Evolutionary conservation across 2,329 filamentous ascomycete species (phyloP).

Genomic region (Aspergillus glaucus): DNA sequence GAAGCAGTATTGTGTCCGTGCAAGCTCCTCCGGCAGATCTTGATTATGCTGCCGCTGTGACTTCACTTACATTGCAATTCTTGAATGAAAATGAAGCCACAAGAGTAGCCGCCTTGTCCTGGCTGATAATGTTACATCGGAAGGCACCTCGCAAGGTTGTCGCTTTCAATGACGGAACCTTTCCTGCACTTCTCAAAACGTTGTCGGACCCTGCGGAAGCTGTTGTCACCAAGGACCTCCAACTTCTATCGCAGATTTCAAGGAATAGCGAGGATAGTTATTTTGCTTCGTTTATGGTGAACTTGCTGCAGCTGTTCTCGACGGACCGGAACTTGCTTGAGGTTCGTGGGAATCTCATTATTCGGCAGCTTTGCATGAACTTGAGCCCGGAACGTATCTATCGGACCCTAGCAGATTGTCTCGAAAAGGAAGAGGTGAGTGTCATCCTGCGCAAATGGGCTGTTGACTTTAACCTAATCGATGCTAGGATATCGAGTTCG

Average conservation of each 20-base stretch:
- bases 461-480: conserved; percentile 5
- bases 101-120: conserved; percentile 83
- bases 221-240: conserved; percentile 89
- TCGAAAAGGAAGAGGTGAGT: conserved; percentile 78
- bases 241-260: conserved; percentile 91
- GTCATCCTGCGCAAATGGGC: not conserved
- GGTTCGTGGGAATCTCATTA: conserved; percentile 90
- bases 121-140: conserved; percentile 95
- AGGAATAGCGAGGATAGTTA: conserved; percentile 95
- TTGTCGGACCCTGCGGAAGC: conserved; percentile 91
- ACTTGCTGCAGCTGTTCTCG: conserved; percentile 87
- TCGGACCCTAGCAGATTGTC: conserved; percentile 87
- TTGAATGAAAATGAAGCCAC: conserved; percentile 96
- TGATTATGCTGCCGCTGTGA: conserved; percentile 94
- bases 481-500: conserved; percentile 80
- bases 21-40: conserved; percentile 56
- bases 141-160: conserved; percentile 91
- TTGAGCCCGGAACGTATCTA: conserved; percentile 94
- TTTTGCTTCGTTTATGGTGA: conserved; percentile 97
- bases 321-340: conserved; percentile 88
- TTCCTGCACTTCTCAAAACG: conserved; percentile 91
- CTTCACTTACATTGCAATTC: conserved; percentile 85
- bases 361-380: conserved; percentile 86
- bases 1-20: conserved; percentile 42
- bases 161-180: conserved; percentile 94